Base-by-base conservation (phyloP, 495 filamentous ascomycete genomes). In the Tuber umbilicatum region DNA sequence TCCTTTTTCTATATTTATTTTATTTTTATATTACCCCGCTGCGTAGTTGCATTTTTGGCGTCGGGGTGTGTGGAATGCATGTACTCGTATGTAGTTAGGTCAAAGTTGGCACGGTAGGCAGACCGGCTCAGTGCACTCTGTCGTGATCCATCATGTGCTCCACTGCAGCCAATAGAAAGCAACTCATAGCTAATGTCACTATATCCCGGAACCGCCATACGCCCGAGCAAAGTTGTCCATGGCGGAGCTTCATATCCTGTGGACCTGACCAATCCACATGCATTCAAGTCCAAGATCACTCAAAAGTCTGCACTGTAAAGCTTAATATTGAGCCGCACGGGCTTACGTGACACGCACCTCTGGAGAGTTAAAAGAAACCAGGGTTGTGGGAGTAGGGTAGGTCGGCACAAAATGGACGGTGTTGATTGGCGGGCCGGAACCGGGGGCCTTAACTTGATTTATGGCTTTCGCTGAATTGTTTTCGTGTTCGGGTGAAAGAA, bases 21-120 rank as follows among this genome's bases (percentile, higher is more conserved):
- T 35, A 64, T 4, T 27, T n/a, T 64, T 64, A 64, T 19, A 64
- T 64, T 64, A 31, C 31, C 27, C 55, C 16, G 55, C 55, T 64
- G 55, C 55, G 27, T 35, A 14, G 12, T 64, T 64, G 55, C 55
- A 64, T 64, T 64, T 64, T 64, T 64, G 55, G 55, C 55, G 55
- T 64, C 55, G 14, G 27, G 47, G 55, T 27, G 55, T 35, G 35
- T 16, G 55, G 31, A 35, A 64, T 17, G 14, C 31, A 31, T 64
- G 55, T 64, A 64, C 16, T n/a, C n/a, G n/a, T n/a, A n/a, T n/a
- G 50, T 31, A 31, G 9, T n/a, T 27, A 31, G 31, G 50, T 12
- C 14, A 60, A 60, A 60, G 50, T 60, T 60, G 50, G 50, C 14
- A 60, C 23, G 9, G 19, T 47, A 47, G 45, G 21, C 3, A 5